Conservation (phyloP, 1,284 basidiomycete species). For the Moesziomyces aphidis region DNA sequence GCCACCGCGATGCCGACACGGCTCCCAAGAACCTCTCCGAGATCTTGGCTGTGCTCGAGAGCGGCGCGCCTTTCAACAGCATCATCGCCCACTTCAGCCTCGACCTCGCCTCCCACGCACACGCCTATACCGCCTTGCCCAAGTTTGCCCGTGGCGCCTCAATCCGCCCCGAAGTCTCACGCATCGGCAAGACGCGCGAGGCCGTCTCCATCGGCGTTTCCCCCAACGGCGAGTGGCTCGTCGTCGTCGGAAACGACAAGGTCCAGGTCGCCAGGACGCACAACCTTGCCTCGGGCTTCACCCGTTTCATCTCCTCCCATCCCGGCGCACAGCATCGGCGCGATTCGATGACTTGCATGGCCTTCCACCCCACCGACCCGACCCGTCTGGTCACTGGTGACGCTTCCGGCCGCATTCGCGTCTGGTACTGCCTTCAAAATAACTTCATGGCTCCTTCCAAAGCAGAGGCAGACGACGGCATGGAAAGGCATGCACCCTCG, state of each 20-base stretch:
- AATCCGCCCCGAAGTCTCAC: slow-evolving; percentile 68
- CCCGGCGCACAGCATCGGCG: slow-evolving; percentile 26
- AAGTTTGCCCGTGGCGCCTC: slow-evolving; percentile 37
- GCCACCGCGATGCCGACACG: slow-evolving; percentile 35
- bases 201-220: slow-evolving; percentile 74
- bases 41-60: slow-evolving; percentile 28
- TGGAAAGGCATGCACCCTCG: slow-evolving; percentile 73
- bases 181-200: slow-evolving; percentile 71
- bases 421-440: slow-evolving; percentile 86
- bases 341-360: slow-evolving; percentile 80
- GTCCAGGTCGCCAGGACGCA: slow-evolving; percentile 75
- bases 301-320: slow-evolving; percentile 77
- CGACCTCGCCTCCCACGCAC: slow-evolving; percentile 13
- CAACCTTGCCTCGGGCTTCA: slow-evolving; percentile 71
- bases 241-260: slow-evolving; percentile 82
- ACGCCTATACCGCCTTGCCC: slow-evolving; percentile 13
- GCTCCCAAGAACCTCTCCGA: slow-evolving; percentile 31
- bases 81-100: slow-evolving; percentile 54
- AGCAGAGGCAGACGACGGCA: slow-evolving; percentile 28
- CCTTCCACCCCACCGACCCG: slow-evolving; percentile 87
- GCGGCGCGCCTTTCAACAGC: slow-evolving; percentile 45
- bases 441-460: slow-evolving; percentile 49
- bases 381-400: slow-evolving; percentile 93
- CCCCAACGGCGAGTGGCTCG: slow-evolving; percentile 82
- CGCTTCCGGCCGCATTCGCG: slow-evolving; percentile 81